A percentile compares a stretch with the other conserved stretches of the same genome.
Evolutionary conservation across 2,329 filamentous ascomycete species (phyloP).

Genomic region (Colletotrichum eremochloae): DNA sequence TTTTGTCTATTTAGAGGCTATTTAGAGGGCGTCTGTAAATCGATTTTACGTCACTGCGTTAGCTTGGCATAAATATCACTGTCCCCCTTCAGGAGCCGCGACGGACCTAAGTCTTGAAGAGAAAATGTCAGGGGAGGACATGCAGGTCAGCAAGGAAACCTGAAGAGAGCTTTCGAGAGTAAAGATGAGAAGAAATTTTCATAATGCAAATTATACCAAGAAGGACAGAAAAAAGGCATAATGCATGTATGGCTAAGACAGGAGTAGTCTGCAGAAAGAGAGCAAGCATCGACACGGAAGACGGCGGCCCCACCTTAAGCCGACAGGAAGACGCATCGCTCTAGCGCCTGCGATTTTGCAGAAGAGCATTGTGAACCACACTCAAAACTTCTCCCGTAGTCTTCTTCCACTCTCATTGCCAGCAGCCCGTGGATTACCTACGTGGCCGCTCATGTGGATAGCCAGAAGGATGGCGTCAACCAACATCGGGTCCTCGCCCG

Average conservation of each 20-base stretch:
- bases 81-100: not conserved
- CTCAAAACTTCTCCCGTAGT: not conserved
- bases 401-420: not conserved
- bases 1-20: not conserved
- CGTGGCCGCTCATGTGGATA: slow-evolving; percentile 40
- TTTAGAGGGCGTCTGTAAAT: not conserved
- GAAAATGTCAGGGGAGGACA: not conserved
- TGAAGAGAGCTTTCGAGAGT: not conserved
- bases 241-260: not conserved
- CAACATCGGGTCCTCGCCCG: slow-evolving; percentile 69
- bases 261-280: not conserved
- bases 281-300: not conserved
- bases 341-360: slow-evolving; percentile 34
- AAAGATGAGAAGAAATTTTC: not conserved
- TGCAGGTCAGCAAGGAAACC: not conserved
- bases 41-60: not conserved
- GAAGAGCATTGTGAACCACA: slow-evolving; percentile 7
- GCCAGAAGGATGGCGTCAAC: slow-evolving; percentile 61
- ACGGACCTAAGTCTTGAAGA: not conserved
- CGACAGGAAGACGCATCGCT: slow-evolving; percentile 18
- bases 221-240: not conserved
- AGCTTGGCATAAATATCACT: not conserved
- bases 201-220: not conserved
- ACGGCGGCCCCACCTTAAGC: slow-evolving; percentile 13
- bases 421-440: slow-evolving; percentile 19